Base-by-base conservation (phyloP, 2,329 filamentous ascomycete species). In the Epichloe amarillans region DNA sequence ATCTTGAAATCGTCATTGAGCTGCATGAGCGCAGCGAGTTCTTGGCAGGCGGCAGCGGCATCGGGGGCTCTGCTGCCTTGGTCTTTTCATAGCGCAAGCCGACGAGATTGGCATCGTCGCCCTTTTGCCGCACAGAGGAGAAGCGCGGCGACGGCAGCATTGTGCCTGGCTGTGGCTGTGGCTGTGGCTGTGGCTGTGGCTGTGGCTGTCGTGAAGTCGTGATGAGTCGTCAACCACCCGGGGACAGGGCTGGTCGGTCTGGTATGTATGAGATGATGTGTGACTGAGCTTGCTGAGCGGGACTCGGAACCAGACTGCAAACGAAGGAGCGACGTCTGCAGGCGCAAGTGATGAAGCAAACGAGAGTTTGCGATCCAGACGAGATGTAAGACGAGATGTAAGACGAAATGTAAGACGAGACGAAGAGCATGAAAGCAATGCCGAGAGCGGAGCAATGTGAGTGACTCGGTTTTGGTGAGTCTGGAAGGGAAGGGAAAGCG, bases 71-170 rank as follows among this genome's bases (percentile, higher is more conserved):
- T 46, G 75, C 75, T 57, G 76, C 72, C 47, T 73, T 66, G 37
- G 76, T 79, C 63, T 82, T 73, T 60, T 83, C 80, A 66, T 83
- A 83, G 52, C 77, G 75, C 50, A 83, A 60, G 46, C 72, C 73
- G 52, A 82, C 70, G 57, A 82, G 62, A 56, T 64, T 66, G 41
- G 69, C 65, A 57, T 77, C 75, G 59, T 75, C 72, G 55, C 62
- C 64, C 59, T 62, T 72, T 56, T 68, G 64, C 56, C 73, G 70
- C 60, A 70, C 62, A 56, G 68, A 74, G 52, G 66, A 60, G 55
- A 70, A 66, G 55, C 66, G 70, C 46, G 66, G 70, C 46, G 66
- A 63, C 50, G 69, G 69, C 57, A 68, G 64, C 64, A 66, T 26
- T 26, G 23, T 26, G 23, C 23, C 4, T 6, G 21, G 21, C 21